A percentile compares a stretch with the other conserved stretches of the same genome.
These are phyloP conservation scores for Apiospora marii DNA, from an alignment of 2,329 filamentous ascomycete species.

Conservation along the genomic window DNA sequence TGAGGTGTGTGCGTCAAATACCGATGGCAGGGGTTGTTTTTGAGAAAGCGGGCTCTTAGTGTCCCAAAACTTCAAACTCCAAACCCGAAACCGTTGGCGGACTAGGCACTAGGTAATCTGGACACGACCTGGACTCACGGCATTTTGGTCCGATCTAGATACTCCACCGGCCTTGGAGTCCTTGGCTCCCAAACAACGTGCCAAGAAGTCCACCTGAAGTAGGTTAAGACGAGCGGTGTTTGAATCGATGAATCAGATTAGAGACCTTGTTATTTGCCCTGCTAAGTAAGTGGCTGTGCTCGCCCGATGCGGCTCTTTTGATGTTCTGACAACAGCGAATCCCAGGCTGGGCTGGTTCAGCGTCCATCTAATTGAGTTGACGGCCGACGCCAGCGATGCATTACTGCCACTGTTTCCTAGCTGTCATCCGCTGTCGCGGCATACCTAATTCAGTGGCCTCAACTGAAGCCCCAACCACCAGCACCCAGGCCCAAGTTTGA, in stretches of 20 bases:
- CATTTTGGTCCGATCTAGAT: constrained; percentile 16
- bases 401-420: not conserved
- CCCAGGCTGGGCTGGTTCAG: not conserved
- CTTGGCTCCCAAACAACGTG: not conserved
- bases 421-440: not conserved
- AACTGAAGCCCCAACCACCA: not conserved
- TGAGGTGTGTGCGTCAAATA: not conserved
- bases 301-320: not conserved
- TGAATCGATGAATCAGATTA: constrained; percentile 16
- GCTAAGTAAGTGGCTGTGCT: constrained; percentile 19
- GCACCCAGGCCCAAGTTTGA: not conserved
- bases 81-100: constrained; percentile 4
- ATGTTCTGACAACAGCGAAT: not conserved
- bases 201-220: constrained; percentile 9
- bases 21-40: not conserved
- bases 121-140: not conserved
- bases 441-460: constrained; percentile 18
- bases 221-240: constrained; percentile 21
- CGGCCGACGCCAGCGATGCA: not conserved
- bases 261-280: not conserved
- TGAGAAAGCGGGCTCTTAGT: constrained; percentile 1
- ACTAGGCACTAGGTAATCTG: not conserved
- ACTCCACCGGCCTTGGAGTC: not conserved
- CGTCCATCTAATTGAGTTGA: constrained; percentile 19
- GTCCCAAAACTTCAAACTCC: constrained; percentile 9